phyloP scores from a whole-genome alignment of 352 stramenopile genomes.

The Pythium guiyangense region DNA sequence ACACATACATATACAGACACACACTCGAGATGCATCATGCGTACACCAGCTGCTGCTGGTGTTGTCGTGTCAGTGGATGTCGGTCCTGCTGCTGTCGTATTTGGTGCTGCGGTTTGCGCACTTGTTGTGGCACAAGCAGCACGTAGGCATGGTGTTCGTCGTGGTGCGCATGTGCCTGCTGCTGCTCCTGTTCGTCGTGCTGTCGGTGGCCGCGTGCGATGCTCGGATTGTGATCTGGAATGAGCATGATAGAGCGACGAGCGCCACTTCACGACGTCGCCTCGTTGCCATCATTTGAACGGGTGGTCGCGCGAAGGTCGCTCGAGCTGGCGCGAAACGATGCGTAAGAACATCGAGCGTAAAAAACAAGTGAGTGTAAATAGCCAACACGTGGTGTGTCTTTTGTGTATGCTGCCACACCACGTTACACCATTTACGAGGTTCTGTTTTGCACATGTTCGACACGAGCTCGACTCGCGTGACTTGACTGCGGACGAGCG shows the following conservation, averaged over 20 bases:
- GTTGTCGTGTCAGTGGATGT: neutral
- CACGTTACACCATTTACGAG: too few relatives aligned
- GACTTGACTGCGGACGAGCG: neutral
- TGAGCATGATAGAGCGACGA: neutral
- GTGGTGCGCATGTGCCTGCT: neutral
- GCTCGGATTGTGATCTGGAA: neutral
- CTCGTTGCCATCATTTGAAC: neutral
- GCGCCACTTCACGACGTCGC: too few relatives aligned
- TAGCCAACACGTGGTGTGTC: too few relatives aligned
- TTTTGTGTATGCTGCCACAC: too few relatives aligned
- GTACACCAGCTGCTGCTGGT: neutral
- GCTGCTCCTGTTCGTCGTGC: neutral
- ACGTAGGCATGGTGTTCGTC: too few relatives aligned
- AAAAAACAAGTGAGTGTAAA: neutral
- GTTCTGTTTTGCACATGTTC: too few relatives aligned
- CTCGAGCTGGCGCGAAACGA: conserved; percentile 5
- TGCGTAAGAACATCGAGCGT: neutral
- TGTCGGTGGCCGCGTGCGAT: too few relatives aligned
- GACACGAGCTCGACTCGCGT: too few relatives aligned
- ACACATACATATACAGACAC: conserved; percentile 3
- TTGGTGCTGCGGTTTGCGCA: neutral
- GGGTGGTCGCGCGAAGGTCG: neutral
- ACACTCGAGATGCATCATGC: neutral
- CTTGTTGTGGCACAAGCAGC: too few relatives aligned
- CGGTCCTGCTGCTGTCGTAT: neutral